Evolutionary conservation across 2,329 filamentous ascomycete species (phyloP).

Genomic region (Colletotrichum kahawae): DNA sequence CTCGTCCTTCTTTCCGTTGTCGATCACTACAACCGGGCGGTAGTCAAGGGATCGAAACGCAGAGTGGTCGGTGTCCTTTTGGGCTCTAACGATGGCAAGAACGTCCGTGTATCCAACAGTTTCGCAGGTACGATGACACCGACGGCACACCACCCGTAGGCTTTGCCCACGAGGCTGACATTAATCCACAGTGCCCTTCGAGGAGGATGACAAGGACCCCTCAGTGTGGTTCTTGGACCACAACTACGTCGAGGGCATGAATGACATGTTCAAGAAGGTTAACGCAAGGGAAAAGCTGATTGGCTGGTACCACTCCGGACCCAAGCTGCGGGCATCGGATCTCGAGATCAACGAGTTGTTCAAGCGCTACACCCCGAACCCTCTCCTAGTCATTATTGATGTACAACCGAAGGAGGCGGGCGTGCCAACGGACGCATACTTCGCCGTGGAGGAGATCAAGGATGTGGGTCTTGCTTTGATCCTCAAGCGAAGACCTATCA

Average conservation of each 20-base stretch:
- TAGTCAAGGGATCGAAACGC: conserved; percentile 82
- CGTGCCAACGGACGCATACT: conserved; percentile 98
- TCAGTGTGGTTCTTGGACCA: conserved; percentile 99
- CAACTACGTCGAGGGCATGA: conserved; percentile 99
- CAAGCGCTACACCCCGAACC: conserved; percentile 98
- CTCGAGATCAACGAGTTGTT: conserved; percentile 99
- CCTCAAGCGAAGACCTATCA: conserved; percentile 5
- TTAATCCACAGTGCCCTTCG: conserved; percentile 80
- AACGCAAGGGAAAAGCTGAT: conserved; percentile 98
- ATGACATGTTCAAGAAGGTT: conserved; percentile 99
- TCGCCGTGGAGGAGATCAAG: conserved; percentile 99
- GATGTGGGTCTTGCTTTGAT: conserved; percentile 68
- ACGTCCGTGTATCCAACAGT: conserved; percentile 97
- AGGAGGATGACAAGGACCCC: conserved; percentile 98
- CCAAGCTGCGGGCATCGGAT: conserved; percentile 95
- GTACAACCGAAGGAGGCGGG: conserved; percentile 98
- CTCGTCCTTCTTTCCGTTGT: conserved; percentile 96
- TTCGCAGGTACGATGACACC: conserved; percentile 75
- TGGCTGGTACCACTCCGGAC: conserved; percentile 99
- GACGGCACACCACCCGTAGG: background rate
- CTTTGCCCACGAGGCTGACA: conserved; percentile 17
- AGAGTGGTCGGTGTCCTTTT: conserved; percentile 94
- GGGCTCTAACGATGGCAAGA: conserved; percentile 95
- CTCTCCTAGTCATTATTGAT: conserved; percentile 95
- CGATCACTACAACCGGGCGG: conserved; percentile 96